Percentiles rank a stretch among this genome's conserved stretches.
These are phyloP conservation scores for Entomortierella parvispora DNA, from an alignment of 192 early-diverging fungal species.

Conservation along the genomic window DNA sequence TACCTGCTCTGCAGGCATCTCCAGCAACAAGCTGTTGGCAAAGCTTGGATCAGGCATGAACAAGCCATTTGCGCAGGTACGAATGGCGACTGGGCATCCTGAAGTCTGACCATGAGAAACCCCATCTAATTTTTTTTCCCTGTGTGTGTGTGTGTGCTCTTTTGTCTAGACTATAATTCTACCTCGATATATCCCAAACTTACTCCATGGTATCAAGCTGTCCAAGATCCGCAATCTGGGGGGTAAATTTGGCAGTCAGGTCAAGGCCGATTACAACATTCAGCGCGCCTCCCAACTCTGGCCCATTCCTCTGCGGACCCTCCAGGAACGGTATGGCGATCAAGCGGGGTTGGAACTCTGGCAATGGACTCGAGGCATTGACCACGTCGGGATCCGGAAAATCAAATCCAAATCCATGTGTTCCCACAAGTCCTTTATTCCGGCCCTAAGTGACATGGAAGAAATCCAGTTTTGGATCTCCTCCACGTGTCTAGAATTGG, in stretches of 20 bases:
- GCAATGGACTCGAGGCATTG: conserved; percentile 51
- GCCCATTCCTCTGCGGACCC: conserved; percentile 32
- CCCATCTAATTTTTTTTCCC: too few species aligned
- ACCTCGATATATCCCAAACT: conserved; percentile 59
- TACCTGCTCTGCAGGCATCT: conserved; percentile 84
- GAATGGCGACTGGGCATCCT: too few species aligned
- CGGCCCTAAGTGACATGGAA: conserved; percentile 33
- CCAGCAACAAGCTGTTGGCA: conserved; percentile 87
- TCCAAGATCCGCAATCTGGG: conserved; percentile 87
- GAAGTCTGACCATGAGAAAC: too few species aligned
- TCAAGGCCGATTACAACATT: conserved; percentile 70
- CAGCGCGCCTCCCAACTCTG: conserved; percentile 56
- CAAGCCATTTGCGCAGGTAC: conserved; percentile 87
- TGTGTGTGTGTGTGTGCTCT: not conserved
- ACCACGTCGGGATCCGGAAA: conserved; percentile 40
- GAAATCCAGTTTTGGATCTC: conserved; percentile 50
- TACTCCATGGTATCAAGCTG: conserved; percentile 75
- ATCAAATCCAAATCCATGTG: conserved; percentile 53
- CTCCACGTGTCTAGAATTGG: conserved; percentile 29
- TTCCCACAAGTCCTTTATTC: conserved; percentile 50
- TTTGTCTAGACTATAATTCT: conserved; percentile 74
- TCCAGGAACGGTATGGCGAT: conserved; percentile 42
- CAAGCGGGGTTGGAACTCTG: conserved; percentile 49
- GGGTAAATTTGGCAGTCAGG: conserved; percentile 82
- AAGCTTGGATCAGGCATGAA: conserved; percentile 88